These are phyloP conservation scores for Yamadazyma pseudoaaseri DNA, from an alignment of 1,139 yeast species.

Conservation along the genomic window DNA sequence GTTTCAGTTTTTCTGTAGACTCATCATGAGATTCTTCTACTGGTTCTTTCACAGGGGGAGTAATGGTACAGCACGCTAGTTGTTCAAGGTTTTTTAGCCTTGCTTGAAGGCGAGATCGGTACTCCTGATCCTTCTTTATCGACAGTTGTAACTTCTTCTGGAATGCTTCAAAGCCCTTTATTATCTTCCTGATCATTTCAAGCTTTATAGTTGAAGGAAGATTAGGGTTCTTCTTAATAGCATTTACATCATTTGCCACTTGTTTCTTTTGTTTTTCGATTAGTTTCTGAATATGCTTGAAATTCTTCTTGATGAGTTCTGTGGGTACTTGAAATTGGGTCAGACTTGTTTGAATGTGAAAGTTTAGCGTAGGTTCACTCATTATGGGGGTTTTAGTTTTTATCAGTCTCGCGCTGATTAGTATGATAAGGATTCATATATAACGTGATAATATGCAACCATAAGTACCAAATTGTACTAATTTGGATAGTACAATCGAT, in stretches of 20 bases:
- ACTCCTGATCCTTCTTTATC: slow-evolving; percentile 50
- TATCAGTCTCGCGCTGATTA: too few species aligned
- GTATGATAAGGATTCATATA: too few species aligned
- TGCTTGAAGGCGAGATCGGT: slow-evolving; percentile 44
- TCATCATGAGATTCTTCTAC: slow-evolving; percentile 5
- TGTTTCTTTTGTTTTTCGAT: slow-evolving; percentile 54
- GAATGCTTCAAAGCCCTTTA: slow-evolving; percentile 46
- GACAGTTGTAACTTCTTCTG: slow-evolving; percentile 41
- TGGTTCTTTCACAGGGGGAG: slow-evolving; percentile 2
- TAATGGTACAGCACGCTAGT: slow-evolving; percentile 23
- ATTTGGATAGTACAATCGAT: too few species aligned
- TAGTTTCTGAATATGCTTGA: slow-evolving; percentile 53
- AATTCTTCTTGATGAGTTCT: slow-evolving; percentile 58
- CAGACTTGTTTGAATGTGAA: slow-evolving; percentile 44
- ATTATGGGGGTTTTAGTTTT: too few species aligned
- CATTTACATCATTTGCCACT: slow-evolving; percentile 36
- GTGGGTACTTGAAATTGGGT: slow-evolving; percentile 62
- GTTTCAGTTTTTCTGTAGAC: slow-evolving; percentile 8
- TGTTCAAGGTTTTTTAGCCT: slow-evolving; percentile 43
- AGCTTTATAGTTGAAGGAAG: slow-evolving; percentile 25
- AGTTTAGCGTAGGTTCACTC: slow-evolving; percentile 43
- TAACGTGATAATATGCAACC: too few species aligned
- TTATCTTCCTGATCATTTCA: slow-evolving; percentile 35
- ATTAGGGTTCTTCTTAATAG: slow-evolving; percentile 28
- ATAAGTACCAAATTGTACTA: too few species aligned